Percentiles rank a stretch among this genome's conserved stretches.
These are phyloP conservation scores for Mycosphaerelloides madeirae DNA, from an alignment of 2,329 filamentous ascomycete species.

Conservation along the genomic window DNA sequence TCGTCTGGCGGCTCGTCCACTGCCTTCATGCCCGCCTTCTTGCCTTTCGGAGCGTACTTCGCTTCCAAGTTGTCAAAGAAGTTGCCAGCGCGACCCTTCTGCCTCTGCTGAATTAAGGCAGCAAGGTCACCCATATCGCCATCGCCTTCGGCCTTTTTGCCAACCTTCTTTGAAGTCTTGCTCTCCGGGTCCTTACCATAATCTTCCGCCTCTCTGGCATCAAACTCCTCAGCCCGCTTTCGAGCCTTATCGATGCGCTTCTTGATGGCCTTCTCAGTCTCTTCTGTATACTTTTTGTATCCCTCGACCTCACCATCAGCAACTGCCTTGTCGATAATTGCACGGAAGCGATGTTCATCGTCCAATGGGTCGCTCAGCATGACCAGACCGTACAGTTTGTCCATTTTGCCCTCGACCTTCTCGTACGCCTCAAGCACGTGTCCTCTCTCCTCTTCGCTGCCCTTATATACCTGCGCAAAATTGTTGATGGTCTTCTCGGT, in stretches of 20 bases:
- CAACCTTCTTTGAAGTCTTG: constrained; percentile 58
- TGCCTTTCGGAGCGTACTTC: constrained; percentile 59
- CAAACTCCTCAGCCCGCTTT: constrained; percentile 59
- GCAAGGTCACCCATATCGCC: constrained; percentile 50
- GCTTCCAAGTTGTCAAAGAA: constrained; percentile 72
- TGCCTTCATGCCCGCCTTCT: constrained; percentile 48
- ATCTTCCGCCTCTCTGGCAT: constrained; percentile 68
- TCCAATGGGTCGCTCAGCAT: constrained; percentile 81
- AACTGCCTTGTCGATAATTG: constrained; percentile 78
- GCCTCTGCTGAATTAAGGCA: constrained; percentile 69
- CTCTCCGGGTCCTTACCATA: constrained; percentile 71
- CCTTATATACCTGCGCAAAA: constrained; percentile 75
- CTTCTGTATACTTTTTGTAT: constrained; percentile 66
- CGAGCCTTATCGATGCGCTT: constrained; percentile 54
- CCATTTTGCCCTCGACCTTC: constrained; percentile 68
- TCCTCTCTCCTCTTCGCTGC: constrained; percentile 74
- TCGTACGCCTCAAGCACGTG: constrained; percentile 76
- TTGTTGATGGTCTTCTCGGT: constrained; percentile 68
- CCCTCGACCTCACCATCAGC: constrained; percentile 59
- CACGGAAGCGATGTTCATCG: constrained; percentile 80
- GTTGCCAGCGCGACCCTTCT: constrained; percentile 54
- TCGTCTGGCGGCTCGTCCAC: constrained; percentile 60
- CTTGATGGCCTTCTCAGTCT: constrained; percentile 49
- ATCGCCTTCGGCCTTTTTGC: constrained; percentile 46
- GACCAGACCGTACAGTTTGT: constrained; percentile 70